Evolutionary conservation across 495 filamentous ascomycete genomes (phyloP), one percentile per base, ranked within the genome.

Genomic region (Neurospora cerealis): DNA sequence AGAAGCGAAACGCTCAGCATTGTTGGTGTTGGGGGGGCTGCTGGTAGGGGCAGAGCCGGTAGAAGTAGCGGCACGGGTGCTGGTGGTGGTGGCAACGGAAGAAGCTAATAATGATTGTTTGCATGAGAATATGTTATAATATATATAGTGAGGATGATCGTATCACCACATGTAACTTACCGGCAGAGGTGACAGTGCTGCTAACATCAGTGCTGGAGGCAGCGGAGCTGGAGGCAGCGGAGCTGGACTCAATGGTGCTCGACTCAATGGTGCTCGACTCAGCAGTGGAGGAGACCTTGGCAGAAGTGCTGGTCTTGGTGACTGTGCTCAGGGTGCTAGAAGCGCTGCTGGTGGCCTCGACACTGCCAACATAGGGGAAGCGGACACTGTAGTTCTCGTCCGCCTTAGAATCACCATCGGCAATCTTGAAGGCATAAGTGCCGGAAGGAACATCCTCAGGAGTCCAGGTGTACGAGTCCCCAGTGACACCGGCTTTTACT

Each of bases 401-500:
- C 36, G 38, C 71, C 39, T 69, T 78, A 28, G 48, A 60, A 28
- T 66, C 32, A 42, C 77, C 76, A 66, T 79, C 81, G 38, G 37
- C 69, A 77, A 87, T 84, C 79, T 80, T 74, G 74, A 87, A 76
- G 76, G 83, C 84, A 72, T 86, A 87, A 37, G 77, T 80, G 75
- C 79, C 85, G 19, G 81, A 78, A 72, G 83, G 75, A 17, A 79
- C 39, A 70, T 73, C 76, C 13, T 77, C n/a, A 62, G 80, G 79
- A 40, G 77, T 77, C 76, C 77, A 85, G 70, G 76, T 82, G 80
- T 79, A 83, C 69, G 78, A 79, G 69, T 46, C 71, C 41, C 77
- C 81, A 69, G 79, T 78, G 24, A 69, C 74, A 32, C 73, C 77
- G 28, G 80, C 80, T 85, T 71, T 39, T 37, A 24, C 38, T 69